Evolutionary conservation across 192 early-diverging fungal species (phyloP).

Genomic region (Geranomyces michiganensis): DNA sequence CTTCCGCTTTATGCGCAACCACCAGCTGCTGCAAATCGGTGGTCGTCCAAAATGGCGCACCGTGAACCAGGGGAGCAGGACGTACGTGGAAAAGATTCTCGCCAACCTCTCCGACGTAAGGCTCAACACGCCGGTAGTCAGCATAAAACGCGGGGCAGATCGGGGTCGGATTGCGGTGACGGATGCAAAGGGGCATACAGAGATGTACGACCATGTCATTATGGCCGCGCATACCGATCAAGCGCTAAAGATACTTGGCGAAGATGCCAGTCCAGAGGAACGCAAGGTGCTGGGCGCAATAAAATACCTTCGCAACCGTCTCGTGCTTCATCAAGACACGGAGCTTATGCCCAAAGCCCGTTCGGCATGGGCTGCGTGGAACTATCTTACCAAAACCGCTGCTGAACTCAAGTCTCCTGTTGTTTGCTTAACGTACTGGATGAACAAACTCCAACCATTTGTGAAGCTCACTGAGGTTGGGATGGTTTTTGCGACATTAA

Average conservation of each 20-base stretch:
- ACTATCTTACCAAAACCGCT: slow-evolving; percentile 54
- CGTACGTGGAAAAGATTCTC: slow-evolving; percentile 49
- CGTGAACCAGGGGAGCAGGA: slow-evolving; percentile 51
- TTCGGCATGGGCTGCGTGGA: slow-evolving; percentile 59
- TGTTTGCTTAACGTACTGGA: slow-evolving; percentile 65
- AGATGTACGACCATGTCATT: slow-evolving; percentile 60
- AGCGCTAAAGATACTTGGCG: slow-evolving; percentile 56
- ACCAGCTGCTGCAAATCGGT: slow-evolving; percentile 56
- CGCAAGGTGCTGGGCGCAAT: slow-evolving; percentile 48
- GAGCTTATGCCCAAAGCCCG: slow-evolving; percentile 59
- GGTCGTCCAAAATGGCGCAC: slow-evolving; percentile 63
- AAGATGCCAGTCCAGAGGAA: slow-evolving; percentile 55
- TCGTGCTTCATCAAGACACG: slow-evolving; percentile 59
- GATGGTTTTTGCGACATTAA: slow-evolving; percentile 61
- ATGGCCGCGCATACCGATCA: slow-evolving; percentile 66
- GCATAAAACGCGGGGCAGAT: slow-evolving; percentile 35
- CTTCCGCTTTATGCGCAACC: slow-evolving; percentile 67
- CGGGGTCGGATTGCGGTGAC: slow-evolving; percentile 33
- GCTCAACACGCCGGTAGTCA: slow-evolving; percentile 37
- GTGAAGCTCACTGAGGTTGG: slow-evolving; percentile 50
- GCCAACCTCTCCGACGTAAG: slow-evolving; percentile 41
- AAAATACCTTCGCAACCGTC: slow-evolving; percentile 52
- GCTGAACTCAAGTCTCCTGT: slow-evolving; percentile 33
- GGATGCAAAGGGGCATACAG: slow-evolving; percentile 37
- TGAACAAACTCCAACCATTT: slow-evolving; percentile 63